Percentiles rank a stretch among this genome's conserved stretches.
Conservation (phyloP, 176 grass and related monocot genomes). For the Cocos nucifera region DNA sequence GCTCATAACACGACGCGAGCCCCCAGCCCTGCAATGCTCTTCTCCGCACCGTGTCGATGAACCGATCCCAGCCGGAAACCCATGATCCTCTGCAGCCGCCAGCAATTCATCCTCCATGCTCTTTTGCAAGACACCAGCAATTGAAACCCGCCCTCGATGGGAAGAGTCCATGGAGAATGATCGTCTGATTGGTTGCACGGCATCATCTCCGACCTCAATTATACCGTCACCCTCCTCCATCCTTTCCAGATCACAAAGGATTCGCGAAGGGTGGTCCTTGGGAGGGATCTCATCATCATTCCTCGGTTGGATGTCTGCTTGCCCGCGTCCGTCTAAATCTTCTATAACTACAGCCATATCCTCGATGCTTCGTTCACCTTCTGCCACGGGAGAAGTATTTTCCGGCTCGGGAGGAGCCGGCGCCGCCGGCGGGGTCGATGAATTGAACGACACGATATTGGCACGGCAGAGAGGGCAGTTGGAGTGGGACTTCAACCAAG, state of each 20-base stretch:
- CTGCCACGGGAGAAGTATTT: neutral
- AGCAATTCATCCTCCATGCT: constrained; percentile 62
- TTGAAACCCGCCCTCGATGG: constrained; percentile 38
- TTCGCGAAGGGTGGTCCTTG: too few relatives aligned
- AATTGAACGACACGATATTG: constrained; percentile 34
- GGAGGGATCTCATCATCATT: neutral
- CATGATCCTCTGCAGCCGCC: constrained; percentile 49
- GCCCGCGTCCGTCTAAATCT: constrained; percentile 5
- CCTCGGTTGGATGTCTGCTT: constrained; percentile 2
- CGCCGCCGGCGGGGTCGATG: constrained; percentile 10
- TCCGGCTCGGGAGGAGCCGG: neutral
- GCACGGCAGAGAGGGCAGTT: constrained; percentile 90
- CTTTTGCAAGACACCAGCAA: constrained; percentile 57
- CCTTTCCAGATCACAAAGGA: constrained; percentile 1
- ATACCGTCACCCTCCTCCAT: constrained; percentile 17
- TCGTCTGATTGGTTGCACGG: constrained; percentile 7
- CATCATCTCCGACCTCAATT: constrained; percentile 47
- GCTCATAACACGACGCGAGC: constrained; percentile 26
- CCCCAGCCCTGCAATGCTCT: constrained; percentile 22
- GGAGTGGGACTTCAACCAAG: constrained; percentile 83
- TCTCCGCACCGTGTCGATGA: constrained; percentile 33
- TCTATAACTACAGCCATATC: constrained; percentile 25
- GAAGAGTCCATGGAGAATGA: constrained; percentile 30
- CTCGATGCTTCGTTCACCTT: neutral
- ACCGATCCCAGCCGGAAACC: constrained; percentile 31